Evolutionary conservation across 805 yeast genomes (phyloP), one percentile per base, ranked within the genome.

Genomic region (Lachancea dasiensis): DNA sequence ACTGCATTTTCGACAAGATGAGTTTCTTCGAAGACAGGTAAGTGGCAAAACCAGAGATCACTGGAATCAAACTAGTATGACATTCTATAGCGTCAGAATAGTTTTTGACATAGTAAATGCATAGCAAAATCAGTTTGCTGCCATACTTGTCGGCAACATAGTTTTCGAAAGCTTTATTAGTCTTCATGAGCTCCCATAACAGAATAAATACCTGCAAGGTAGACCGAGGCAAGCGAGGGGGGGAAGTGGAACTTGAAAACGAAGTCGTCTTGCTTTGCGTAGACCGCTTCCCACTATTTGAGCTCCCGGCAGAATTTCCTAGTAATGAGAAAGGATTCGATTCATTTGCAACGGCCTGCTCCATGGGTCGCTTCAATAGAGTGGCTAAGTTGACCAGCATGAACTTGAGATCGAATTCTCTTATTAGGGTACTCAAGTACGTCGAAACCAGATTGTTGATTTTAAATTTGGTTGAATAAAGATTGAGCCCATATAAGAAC

Each of bases 131-230:
- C 27, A 83, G 56, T 47, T 80, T 81, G 21, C 70, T 65, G 2
- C 78, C 72, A 44, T 68, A 67, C 31, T 68, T 65, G 10, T 68
- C 66, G 2, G 69, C 58, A 21, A 77, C 60, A 35, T 67, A 62
- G 13, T 54, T 51, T 41, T 69, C 69, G 50, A 81, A 79, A 34
- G 59, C 60, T 41, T 67, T 67, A 60, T 90, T 90, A 48, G 86
- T 79, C 52, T 85, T 90, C 23, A 75, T 61, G 29, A 86, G 61
- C 50, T 84, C 95, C 84, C 95, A 85, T 11, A 83, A 47, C 6
- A 89, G 54, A 54, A 81, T 69, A 5, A 76, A 58, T n/a, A 73
- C 53, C 51, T 81, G 89, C 3, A 68, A 61, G 2, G 77, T 56
- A 80, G 87, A 68, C 14, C 69, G 50, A 4, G 72, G 59, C 40